Evolutionary conservation across 2,329 filamentous ascomycete genomes (phyloP).

Genomic region (Torrubiella hemipterigena): DNA sequence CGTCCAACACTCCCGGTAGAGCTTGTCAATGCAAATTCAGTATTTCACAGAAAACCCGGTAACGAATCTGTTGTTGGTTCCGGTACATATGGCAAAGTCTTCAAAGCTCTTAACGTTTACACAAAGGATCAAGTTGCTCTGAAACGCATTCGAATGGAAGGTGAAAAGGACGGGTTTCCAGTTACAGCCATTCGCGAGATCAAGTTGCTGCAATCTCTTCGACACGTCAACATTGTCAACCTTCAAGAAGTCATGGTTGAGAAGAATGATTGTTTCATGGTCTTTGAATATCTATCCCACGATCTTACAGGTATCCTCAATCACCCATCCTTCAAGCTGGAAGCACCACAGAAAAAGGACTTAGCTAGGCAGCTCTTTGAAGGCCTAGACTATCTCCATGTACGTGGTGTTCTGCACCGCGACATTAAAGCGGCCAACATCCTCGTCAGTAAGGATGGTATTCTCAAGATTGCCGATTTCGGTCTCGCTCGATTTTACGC

Average conservation of each 20-base stretch:
- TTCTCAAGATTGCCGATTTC: slow-evolving; percentile 90
- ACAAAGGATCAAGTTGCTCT: slow-evolving; percentile 73
- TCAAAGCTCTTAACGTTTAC: slow-evolving; percentile 89
- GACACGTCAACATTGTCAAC: slow-evolving; percentile 71
- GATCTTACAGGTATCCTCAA: slow-evolving; percentile 92
- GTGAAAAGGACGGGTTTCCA: slow-evolving; percentile 80
- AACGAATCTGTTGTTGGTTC: slow-evolving; percentile 95
- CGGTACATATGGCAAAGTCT: slow-evolving; percentile 91
- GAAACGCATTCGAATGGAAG: slow-evolving; percentile 89
- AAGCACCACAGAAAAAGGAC: slow-evolving; percentile 81
- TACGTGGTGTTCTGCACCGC: slow-evolving; percentile 83
- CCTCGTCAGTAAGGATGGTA: slow-evolving; percentile 76
- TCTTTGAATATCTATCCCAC: slow-evolving; percentile 95
- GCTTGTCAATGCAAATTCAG: slow-evolving; percentile 68
- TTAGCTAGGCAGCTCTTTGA: slow-evolving; percentile 88
- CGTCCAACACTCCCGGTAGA: slow-evolving; percentile 61
- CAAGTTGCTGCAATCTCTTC: slow-evolving; percentile 78
- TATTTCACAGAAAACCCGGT: slow-evolving; percentile 91
- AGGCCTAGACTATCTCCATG: slow-evolving; percentile 86
- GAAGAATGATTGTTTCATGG: slow-evolving; percentile 98
- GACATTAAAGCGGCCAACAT: slow-evolving; percentile 99
- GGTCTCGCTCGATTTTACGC: slow-evolving; percentile 93
- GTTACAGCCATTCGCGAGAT: slow-evolving; percentile 87
- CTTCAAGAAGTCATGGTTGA: slow-evolving; percentile 95
- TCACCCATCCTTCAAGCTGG: slow-evolving; percentile 81